A percentile compares a stretch with the other conserved stretches of the same genome.
Conservation (phyloP, 2,329 filamentous ascomycete genomes). For the Aspergillus fischeri region DNA sequence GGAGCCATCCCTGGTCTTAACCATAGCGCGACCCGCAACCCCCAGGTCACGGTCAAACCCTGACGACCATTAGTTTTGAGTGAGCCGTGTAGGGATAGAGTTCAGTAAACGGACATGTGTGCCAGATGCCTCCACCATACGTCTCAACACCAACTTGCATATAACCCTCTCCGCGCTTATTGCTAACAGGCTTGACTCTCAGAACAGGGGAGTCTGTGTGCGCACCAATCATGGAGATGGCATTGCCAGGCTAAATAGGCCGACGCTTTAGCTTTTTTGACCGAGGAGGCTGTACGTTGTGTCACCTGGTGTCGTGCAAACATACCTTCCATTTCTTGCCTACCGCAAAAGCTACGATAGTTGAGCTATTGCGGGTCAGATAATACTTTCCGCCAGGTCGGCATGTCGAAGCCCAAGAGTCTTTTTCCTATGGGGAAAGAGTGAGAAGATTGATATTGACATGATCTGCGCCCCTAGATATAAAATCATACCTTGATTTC, state of each 20-base stretch:
- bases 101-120: conserved; percentile 60
- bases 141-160: conserved; percentile 94
- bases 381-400: conserved; percentile 92
- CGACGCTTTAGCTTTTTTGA: neutral
- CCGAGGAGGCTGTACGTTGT: neutral
- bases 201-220: conserved; percentile 94
- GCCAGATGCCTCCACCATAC: conserved; percentile 95
- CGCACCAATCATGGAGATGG: conserved; percentile 86
- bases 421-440: conserved; percentile 61
- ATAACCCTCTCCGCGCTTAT: conserved; percentile 80
- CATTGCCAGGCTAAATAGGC: conserved; percentile 64
- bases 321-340: conserved; percentile 75
- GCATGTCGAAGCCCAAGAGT: conserved; percentile 77
- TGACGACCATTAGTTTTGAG: conserved; percentile 18
- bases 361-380: conserved; percentile 87
- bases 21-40: conserved; percentile 83
- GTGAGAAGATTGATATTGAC: neutral
- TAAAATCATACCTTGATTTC: conserved; percentile 61
- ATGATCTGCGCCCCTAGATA: neutral
- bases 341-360: conserved; percentile 87
- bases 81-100: neutral
- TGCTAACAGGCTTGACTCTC: conserved; percentile 89
- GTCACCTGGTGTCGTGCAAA: neutral
- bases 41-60: conserved; percentile 93
- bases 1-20: conserved; percentile 66